Conservation (phyloP, 2,329 filamentous ascomycete species). For the Penicillium capsulatum region DNA sequence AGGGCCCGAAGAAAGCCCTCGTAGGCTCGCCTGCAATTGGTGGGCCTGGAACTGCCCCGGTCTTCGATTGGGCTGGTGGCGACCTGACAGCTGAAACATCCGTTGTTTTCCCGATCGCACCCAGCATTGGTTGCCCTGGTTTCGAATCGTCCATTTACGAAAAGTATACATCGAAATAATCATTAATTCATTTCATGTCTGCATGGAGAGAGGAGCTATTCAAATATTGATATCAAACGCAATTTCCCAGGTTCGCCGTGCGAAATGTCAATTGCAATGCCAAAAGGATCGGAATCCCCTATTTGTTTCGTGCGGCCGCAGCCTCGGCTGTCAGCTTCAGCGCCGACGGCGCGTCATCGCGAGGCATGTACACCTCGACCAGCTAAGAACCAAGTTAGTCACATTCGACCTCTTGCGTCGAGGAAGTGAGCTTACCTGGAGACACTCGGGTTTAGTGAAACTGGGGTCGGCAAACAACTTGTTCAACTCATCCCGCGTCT, state of each 20-base stretch:
- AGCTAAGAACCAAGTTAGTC: constrained; percentile 53
- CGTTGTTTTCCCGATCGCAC: no score
- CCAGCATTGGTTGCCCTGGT: no score
- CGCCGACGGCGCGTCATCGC: constrained; percentile 68
- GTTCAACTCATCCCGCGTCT: constrained; percentile 65
- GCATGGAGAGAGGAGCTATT: no score
- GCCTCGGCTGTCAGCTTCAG: constrained; percentile 67
- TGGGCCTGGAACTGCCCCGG: neutral
- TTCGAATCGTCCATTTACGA: no score
- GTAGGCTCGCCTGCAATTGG: neutral
- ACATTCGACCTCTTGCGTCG: neutral
- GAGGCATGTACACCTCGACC: constrained; percentile 77
- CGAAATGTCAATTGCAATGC: neutral
- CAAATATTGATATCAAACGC: no score
- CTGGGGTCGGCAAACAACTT: constrained; percentile 59
- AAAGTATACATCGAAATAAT: no score
- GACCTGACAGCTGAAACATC: constrained; percentile 1
- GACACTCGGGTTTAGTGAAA: constrained; percentile 54
- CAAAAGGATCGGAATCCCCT: constrained; percentile 5
- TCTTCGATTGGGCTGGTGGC: neutral
- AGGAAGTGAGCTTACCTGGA: constrained; percentile 37
- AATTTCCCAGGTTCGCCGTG: no score
- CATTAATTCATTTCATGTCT: no score
- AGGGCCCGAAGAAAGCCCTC: no score
- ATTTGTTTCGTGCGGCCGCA: constrained; percentile 61